phyloP scores from a whole-genome alignment of 371 early-diverging fungal species.

The Phascolomyces articulosus region DNA sequence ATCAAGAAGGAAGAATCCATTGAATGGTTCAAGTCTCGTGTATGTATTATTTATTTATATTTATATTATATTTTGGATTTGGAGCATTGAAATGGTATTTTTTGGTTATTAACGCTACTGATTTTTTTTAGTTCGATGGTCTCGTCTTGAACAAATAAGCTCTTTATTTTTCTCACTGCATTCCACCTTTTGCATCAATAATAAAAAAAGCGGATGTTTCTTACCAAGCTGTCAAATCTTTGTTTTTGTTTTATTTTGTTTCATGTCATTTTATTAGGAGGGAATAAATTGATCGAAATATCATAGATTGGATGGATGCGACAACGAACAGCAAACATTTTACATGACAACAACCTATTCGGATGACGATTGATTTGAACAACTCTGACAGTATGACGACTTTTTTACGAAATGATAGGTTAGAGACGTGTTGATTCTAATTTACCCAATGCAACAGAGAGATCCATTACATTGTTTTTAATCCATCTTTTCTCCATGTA shows the following conservation, averaged over 20 bases:
- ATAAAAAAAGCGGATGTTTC: neutral
- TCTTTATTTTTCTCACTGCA: neutral
- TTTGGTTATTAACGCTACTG: constrained; percentile 97
- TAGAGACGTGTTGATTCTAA: too few species aligned
- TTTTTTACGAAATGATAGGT: too few species aligned
- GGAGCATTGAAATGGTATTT: constrained; percentile 58
- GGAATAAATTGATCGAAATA: too few species aligned
- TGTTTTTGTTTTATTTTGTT: neutral
- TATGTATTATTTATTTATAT: constrained; percentile 20
- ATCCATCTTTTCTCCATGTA: too few species aligned
- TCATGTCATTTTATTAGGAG: neutral
- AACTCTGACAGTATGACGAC: too few species aligned
- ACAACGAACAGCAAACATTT: too few species aligned
- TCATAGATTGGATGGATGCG: too few species aligned
- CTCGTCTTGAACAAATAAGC: constrained; percentile 22
- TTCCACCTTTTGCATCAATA: neutral
- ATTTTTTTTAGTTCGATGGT: constrained; percentile 26
- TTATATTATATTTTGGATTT: too few species aligned
- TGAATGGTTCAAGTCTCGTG: constrained; percentile 88
- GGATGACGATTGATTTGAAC: too few species aligned
- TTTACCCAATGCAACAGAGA: too few species aligned
- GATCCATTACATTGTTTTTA: too few species aligned
- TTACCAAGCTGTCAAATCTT: neutral
- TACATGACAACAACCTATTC: too few species aligned
- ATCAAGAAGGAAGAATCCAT: constrained; percentile 88